These are phyloP conservation scores for Nemania sp. DNA, from an alignment of 2,329 filamentous ascomycete species.

Conservation along the genomic window DNA sequence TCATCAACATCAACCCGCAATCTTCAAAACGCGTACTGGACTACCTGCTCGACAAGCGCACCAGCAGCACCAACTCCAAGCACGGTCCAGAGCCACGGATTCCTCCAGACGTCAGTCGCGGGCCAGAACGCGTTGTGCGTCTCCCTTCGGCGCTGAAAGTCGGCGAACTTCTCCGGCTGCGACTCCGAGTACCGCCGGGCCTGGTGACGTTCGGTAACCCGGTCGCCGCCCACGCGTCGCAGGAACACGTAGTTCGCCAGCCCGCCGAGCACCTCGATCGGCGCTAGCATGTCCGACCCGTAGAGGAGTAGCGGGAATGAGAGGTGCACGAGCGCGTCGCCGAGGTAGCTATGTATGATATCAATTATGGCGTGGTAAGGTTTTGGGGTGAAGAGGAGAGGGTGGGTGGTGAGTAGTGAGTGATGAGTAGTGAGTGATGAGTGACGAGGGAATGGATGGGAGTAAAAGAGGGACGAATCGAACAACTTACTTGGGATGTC, in stretches of 20 bases:
- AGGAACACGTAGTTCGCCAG: conserved; percentile 70
- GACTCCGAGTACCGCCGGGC: conserved; percentile 63
- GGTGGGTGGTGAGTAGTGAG: neutral
- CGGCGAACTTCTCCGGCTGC: conserved; percentile 63
- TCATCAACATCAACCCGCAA: neutral
- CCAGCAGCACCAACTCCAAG: conserved; percentile 62
- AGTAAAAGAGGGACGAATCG: too few species aligned
- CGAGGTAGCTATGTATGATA: conserved; percentile 66
- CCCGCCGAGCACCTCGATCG: conserved; percentile 66
- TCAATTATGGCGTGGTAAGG: neutral
- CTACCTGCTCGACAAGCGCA: conserved; percentile 59
- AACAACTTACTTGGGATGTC: conserved; percentile 72
- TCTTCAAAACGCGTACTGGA: conserved; percentile 24
- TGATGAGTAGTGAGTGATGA: neutral
- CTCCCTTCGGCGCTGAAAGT: conserved; percentile 63
- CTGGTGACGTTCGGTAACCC: conserved; percentile 65
- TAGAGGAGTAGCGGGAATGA: conserved; percentile 70
- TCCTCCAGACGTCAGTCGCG: conserved; percentile 59
- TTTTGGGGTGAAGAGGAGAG: neutral
- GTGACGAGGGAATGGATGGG: neutral
- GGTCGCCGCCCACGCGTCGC: conserved; percentile 67
- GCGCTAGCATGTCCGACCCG: conserved; percentile 65
- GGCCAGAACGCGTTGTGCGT: conserved; percentile 74
- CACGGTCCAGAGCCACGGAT: conserved; percentile 68
- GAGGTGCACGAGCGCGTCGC: conserved; percentile 68